These are phyloP conservation scores for Coemansia sp. DNA, from an alignment of 192 early-diverging fungal species.

Conservation along the genomic window DNA sequence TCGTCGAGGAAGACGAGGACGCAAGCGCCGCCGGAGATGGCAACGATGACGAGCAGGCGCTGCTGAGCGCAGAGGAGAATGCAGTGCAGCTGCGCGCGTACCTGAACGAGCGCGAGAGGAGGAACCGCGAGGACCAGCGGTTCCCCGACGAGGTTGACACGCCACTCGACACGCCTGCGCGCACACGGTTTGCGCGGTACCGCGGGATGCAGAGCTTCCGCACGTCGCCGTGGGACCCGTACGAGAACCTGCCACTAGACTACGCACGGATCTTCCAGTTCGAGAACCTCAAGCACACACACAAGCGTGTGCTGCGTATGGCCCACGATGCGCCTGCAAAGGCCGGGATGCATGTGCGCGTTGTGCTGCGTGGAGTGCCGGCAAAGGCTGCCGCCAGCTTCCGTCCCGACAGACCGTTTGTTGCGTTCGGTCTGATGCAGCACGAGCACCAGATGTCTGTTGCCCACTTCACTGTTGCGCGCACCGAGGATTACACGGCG, in stretches of 20 bases:
- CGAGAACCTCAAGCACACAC: conserved; percentile 81
- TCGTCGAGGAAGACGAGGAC: conserved; percentile 10
- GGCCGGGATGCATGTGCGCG: conserved; percentile 71
- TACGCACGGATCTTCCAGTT: conserved; percentile 97
- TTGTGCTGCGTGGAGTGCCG: conserved; percentile 68
- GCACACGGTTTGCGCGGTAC: conserved; percentile 88
- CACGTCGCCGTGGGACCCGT: conserved; percentile 96
- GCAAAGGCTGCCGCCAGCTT: conserved; percentile 28
- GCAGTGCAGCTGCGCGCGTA: conserved; percentile 46
- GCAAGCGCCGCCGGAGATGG: neutral
- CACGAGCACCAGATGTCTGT: conserved; percentile 96
- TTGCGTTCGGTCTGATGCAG: conserved; percentile 73
- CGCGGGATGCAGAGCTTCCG: conserved; percentile 93
- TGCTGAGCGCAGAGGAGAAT: conserved; percentile 49
- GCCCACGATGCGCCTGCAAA: conserved; percentile 56
- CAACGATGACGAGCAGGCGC: conserved; percentile 26
- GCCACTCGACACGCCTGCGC: conserved; percentile 79
- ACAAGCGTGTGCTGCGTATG: conserved; percentile 67
- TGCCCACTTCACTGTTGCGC: conserved; percentile 76
- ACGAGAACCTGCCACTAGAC: conserved; percentile 96
- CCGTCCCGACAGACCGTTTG: conserved; percentile 32
- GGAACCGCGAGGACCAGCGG: conserved; percentile 69
- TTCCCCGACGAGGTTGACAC: conserved; percentile 99
- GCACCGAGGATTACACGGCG: conserved; percentile 70
- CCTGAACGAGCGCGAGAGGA: conserved; percentile 58